Percentiles rank a stretch among this genome's conserved stretches.
phyloP scores from a whole-genome alignment of 768 basidiomycete genomes.

The Tulasnella sp. region DNA sequence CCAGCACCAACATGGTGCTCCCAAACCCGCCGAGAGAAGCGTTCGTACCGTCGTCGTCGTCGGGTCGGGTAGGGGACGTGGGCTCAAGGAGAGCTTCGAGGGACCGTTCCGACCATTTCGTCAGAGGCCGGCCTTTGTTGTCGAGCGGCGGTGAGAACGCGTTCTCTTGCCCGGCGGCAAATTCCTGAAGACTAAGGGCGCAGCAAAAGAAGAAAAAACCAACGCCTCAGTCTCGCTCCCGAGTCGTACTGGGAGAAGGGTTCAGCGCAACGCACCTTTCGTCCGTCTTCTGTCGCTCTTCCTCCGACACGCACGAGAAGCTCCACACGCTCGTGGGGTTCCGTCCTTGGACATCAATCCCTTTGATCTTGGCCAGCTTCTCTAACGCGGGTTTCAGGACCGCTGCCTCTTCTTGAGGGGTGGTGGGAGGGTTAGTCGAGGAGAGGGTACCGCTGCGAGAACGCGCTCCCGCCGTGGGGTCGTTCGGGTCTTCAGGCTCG shows the following conservation, averaged over 20 bases:
- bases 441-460: not conserved
- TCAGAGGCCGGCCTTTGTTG: not conserved
- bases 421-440: not conserved
- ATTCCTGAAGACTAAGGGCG: not conserved
- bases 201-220: not conserved
- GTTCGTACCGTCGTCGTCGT: not conserved
- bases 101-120: not conserved
- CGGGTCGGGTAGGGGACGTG: not conserved
- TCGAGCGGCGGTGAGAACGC: not conserved
- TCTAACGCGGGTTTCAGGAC: not conserved
- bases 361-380: not conserved
- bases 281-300: not conserved
- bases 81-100: not conserved
- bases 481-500: not conserved
- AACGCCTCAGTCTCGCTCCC: too few relatives aligned
- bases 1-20: not conserved
- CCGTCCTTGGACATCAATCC: not conserved
- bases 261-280: not conserved
- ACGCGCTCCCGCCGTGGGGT: not conserved
- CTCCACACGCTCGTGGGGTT: not conserved
- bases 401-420: not conserved
- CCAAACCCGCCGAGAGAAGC: not conserved
- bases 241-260: not conserved
- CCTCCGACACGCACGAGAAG: not conserved
- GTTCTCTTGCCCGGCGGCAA: not conserved